Conservation (phyloP, 345 rosid genomes). For the Populus alba region DNA sequence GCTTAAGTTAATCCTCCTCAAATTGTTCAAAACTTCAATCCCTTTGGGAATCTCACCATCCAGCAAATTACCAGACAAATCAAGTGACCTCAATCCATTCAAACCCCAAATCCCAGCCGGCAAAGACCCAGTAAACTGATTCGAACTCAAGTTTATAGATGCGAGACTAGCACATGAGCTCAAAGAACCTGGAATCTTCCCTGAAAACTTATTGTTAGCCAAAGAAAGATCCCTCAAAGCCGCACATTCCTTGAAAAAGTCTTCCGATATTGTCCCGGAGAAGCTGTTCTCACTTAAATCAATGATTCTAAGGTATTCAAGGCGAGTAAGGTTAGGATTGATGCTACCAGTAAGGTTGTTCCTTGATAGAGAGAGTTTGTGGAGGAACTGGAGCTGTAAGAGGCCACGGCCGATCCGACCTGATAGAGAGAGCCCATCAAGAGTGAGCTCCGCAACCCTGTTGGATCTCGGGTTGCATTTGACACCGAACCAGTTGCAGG, state of each 20-base stretch:
- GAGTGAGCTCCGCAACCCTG: constrained; percentile 27
- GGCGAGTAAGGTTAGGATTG: constrained; percentile 50
- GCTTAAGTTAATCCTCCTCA: constrained; percentile 58
- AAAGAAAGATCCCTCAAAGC: constrained; percentile 63
- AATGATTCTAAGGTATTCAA: constrained; percentile 46
- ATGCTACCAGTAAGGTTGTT: constrained; percentile 67
- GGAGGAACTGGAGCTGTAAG: constrained; percentile 24
- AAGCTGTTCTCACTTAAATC: constrained; percentile 60
- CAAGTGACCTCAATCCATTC: constrained; percentile 67
- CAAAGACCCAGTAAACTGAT: constrained; percentile 64
- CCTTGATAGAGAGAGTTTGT: constrained; percentile 40
- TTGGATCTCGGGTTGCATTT: constrained; percentile 33
- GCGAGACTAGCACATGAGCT: constrained; percentile 73
- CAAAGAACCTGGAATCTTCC: constrained; percentile 68
- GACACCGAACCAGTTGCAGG: constrained; percentile 29
- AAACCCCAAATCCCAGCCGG: constrained; percentile 71
- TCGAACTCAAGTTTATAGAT: constrained; percentile 58
- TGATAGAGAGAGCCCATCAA: constrained; percentile 30
- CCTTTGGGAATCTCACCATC: constrained; percentile 65
- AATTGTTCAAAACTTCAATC: constrained; percentile 56
- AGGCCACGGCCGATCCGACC: constrained; percentile 31
- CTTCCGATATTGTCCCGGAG: constrained; percentile 65
- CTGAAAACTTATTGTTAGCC: constrained; percentile 65
- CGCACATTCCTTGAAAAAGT: constrained; percentile 78
- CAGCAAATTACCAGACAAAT: constrained; percentile 68